Evolutionary conservation across 139 green algal genomes (phyloP).

Genomic region (Auxenochlorella pyrenoidosa): DNA sequence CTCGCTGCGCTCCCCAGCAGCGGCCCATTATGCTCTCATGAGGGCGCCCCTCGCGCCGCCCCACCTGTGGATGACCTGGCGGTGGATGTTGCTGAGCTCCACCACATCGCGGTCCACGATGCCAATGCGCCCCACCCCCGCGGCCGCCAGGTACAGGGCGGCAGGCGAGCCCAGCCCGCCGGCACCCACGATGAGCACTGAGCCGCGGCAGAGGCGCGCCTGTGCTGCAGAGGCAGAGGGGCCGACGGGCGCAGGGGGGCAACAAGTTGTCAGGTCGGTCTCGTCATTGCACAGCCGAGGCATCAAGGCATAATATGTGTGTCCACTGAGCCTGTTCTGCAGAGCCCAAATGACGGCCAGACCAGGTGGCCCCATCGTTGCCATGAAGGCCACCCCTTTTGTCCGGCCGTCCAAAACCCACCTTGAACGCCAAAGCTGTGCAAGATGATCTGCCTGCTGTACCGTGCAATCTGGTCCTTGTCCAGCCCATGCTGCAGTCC

Average conservation of each 20-base stretch:
- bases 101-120: constrained; percentile 89
- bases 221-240: constrained; percentile 62
- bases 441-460: constrained; percentile 89
- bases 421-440: constrained; percentile 79
- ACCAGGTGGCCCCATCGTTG: neutral
- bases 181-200: constrained; percentile 88
- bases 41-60: neutral
- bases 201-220: constrained; percentile 63
- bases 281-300: no score
- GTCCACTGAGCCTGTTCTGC: neutral
- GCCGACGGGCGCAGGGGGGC: neutral
- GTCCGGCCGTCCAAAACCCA: neutral
- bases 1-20: no score
- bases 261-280: no score
- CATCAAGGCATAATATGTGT: no score
- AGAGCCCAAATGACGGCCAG: neutral
- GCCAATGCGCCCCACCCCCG: constrained; percentile 82
- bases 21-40: no score
- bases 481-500: constrained; percentile 65
- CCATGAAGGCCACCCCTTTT: no score
- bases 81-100: constrained; percentile 91
- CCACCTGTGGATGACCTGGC: constrained; percentile 80
- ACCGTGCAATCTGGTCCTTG: constrained; percentile 77
- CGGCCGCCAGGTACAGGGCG: constrained; percentile 86
- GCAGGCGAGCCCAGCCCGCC: constrained; percentile 90